These are phyloP conservation scores for Cystofilobasidium bisporidii DNA, from an alignment of 768 basidiomycete genomes.

Conservation along the genomic window DNA sequence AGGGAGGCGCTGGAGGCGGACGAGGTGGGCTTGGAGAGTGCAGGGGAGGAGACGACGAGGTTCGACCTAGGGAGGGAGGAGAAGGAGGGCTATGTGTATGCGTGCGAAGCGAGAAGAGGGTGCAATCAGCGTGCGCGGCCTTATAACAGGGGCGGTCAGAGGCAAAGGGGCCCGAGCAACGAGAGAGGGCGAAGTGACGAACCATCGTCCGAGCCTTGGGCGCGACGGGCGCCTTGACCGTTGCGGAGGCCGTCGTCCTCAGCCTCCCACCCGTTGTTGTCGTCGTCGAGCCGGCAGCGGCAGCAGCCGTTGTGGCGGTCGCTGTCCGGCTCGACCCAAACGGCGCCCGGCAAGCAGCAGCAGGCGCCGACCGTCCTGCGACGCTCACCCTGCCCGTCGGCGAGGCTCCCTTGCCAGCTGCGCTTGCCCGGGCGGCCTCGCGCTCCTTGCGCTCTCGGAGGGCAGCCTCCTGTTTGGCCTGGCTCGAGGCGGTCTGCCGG, in stretches of 20 bases:
- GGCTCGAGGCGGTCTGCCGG: conserved; percentile 2
- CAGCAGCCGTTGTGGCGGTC: background rate
- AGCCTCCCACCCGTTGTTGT: background rate
- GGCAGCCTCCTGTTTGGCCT: background rate
- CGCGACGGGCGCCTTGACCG: background rate
- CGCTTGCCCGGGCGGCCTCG: background rate
- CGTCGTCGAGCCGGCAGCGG: background rate
- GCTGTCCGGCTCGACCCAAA: background rate
- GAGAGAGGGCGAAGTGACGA: no score
- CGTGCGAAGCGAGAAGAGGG: no score
- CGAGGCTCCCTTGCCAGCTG: background rate
- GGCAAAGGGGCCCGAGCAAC: no score
- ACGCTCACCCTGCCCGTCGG: background rate
- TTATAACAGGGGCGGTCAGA: no score
- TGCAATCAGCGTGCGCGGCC: background rate
- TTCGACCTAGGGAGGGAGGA: background rate
- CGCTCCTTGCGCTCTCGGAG: conserved; percentile 1
- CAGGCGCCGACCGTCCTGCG: background rate
- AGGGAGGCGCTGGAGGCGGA: background rate
- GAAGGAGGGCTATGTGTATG: background rate
- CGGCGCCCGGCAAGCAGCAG: background rate
- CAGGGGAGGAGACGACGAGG: conserved; percentile 6
- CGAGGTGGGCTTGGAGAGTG: background rate
- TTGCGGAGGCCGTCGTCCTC: background rate
- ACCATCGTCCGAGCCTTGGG: background rate